Conservation (phyloP, 345 rosid genomes). For the Geranium rotundifolium region DNA sequence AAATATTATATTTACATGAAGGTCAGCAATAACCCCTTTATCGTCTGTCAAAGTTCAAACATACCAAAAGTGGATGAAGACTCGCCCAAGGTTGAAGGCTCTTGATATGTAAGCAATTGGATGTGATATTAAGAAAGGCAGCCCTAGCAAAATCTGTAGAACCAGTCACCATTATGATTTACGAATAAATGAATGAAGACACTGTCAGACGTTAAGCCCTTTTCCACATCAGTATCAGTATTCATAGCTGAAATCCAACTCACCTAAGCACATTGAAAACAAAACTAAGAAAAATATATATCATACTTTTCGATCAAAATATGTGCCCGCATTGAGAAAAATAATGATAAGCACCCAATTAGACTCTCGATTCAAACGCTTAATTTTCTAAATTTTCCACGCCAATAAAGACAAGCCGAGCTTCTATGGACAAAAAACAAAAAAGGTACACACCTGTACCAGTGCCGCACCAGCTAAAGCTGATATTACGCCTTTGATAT, state of each 20-base stretch:
- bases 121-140: constrained; percentile 60
- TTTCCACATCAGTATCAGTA: constrained; percentile 13
- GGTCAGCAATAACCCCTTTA: neutral
- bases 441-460: constrained; percentile 54
- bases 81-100: constrained; percentile 94
- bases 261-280: constrained; percentile 36
- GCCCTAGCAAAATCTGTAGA: constrained; percentile 83
- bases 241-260: constrained; percentile 34
- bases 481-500: constrained; percentile 52
- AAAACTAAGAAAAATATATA: constrained; percentile 7
- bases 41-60: neutral
- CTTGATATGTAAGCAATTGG: constrained; percentile 63
- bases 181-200: constrained; percentile 20
- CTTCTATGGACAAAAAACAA: constrained; percentile 9
- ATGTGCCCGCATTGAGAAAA: neutral
- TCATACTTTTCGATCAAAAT: constrained; percentile 6
- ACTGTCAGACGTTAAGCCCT: constrained; percentile 10
- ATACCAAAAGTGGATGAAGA: constrained; percentile 95
- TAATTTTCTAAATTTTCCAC: too few relatives aligned
- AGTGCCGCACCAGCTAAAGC: constrained; percentile 84
- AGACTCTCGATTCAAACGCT: too few relatives aligned
- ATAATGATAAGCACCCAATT: neutral
- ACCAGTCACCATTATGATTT: constrained; percentile 17
- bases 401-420: neutral
- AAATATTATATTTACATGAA: neutral